Base-by-base conservation (phyloP, 2,329 filamentous ascomycete genomes). In the Alternaria ventricosa region DNA sequence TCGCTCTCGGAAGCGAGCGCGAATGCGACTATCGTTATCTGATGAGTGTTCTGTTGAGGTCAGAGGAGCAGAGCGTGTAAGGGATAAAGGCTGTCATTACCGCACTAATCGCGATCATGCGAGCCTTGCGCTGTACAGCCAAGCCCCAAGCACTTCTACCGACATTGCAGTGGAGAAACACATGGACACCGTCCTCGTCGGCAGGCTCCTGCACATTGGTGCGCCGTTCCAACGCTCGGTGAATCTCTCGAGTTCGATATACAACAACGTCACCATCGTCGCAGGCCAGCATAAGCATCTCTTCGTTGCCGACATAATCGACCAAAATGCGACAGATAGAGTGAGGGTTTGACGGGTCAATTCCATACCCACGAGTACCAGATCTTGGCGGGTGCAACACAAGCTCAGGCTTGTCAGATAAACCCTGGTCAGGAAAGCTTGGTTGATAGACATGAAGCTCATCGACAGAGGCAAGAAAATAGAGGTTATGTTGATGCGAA, bases 141-240 rank as follows among this genome's bases (percentile, higher is more conserved):
- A 97, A 80, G 0, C 95, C 96, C 96, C 96, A 99, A 3, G 94
- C 95, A 63, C 92, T 95, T 23, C 81, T 82, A 1, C 88, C 87
- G 3, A 97, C 93, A 75, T 92, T 94, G 41, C 91, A 87, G 62
- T 89, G 87, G 61, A 97, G 92, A 74, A 97, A 92, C 0, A 83
- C 82, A 72, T 63, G 82, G 69, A 76, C 75, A 60, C 73, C 71
- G 44, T 84, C 49, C 81, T 84, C 73, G 84, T 87, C 59, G 66
- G 68, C 18, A 5, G 61, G 28, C 12, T 68, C 63, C n/a, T 55
- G 22, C 8, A 66, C 49, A 9, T 30, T 44, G 20, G 12, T 44
- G 12, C 55, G 61, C 18, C 36, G 60, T 44, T 75, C 65, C 6
- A 77, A 47, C 3, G 67, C 70, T 49, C 63, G 65, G 27, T 73